phyloP scores from a whole-genome alignment of 345 rosid species.

The Syzygium aqueum region DNA sequence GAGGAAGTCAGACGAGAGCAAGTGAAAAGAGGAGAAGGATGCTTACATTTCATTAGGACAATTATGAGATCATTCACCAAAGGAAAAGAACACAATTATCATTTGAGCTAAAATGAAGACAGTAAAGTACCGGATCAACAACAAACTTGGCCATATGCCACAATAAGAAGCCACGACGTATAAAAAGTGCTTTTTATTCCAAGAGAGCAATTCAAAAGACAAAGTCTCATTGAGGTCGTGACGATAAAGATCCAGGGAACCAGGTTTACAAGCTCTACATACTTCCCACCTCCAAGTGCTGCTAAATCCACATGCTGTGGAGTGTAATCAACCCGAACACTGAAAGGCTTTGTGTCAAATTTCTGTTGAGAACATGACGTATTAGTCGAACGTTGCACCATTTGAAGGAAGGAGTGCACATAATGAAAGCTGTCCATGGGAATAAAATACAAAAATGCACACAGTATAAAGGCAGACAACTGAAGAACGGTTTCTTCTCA shows the following conservation, averaged over 20 bases:
- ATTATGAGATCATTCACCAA: neutral
- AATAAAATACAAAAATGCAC: neutral
- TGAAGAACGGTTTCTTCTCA: neutral
- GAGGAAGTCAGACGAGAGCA: neutral
- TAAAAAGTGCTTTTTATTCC: neutral
- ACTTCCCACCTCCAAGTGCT: constrained; percentile 84
- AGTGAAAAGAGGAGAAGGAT: neutral
- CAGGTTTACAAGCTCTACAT: constrained; percentile 85
- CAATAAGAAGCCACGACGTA: neutral
- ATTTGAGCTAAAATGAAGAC: neutral
- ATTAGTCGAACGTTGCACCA: constrained; percentile 7
- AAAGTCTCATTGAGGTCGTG: neutral
- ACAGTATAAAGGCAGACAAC: neutral
- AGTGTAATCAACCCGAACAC: constrained; percentile 80
- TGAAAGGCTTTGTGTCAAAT: constrained; percentile 74
- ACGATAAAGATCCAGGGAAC: constrained; percentile 54
- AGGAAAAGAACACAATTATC: neutral
- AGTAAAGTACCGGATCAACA: neutral
- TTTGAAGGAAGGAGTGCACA: neutral
- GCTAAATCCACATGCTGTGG: constrained; percentile 81
- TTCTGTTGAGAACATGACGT: constrained; percentile 38
- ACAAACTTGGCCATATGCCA: neutral
- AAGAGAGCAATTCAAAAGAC: neutral
- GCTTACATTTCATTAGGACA: neutral
- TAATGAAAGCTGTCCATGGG: neutral